Conservation (phyloP, 139 green algal species). For the Closterium sp. region DNA sequence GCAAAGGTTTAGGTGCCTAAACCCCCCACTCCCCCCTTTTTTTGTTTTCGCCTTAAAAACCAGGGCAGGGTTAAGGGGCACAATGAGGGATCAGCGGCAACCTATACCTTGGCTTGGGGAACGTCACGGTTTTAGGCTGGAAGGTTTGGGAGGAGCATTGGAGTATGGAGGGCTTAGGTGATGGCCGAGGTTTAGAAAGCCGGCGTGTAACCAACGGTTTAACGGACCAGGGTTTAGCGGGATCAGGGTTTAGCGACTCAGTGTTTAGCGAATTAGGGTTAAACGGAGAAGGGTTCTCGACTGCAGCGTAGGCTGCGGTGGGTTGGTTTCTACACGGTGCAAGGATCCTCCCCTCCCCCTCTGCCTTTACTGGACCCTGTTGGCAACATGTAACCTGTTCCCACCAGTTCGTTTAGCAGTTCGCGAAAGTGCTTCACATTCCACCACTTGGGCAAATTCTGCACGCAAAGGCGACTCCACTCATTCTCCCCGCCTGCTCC, state of each 20-base stretch:
- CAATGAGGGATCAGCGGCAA: not conserved
- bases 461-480: not conserved
- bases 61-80: too few relatives aligned
- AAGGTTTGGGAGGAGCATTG: not conserved
- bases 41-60: too few relatives aligned
- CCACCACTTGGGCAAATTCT: conserved; percentile 1
- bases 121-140: not conserved
- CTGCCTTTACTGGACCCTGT: too few relatives aligned
- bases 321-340: too few relatives aligned
- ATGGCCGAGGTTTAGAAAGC: too few relatives aligned
- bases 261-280: not conserved
- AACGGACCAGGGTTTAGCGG: not conserved
- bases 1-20: too few relatives aligned
- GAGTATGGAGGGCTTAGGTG: not conserved
- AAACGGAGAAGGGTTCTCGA: too few relatives aligned
- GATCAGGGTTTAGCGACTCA: not conserved
- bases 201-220: too few relatives aligned
- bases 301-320: too few relatives aligned
- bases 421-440: not conserved
- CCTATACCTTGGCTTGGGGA: not conserved
- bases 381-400: not conserved
- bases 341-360: too few relatives aligned
- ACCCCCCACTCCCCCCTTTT: too few relatives aligned
- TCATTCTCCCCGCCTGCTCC: not conserved
- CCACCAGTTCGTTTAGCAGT: not conserved